A percentile compares a stretch with the other conserved stretches of the same genome.
Evolutionary conservation across 176 grass and related monocot genomes (phyloP).

Genomic region (Lolium rigidum): DNA sequence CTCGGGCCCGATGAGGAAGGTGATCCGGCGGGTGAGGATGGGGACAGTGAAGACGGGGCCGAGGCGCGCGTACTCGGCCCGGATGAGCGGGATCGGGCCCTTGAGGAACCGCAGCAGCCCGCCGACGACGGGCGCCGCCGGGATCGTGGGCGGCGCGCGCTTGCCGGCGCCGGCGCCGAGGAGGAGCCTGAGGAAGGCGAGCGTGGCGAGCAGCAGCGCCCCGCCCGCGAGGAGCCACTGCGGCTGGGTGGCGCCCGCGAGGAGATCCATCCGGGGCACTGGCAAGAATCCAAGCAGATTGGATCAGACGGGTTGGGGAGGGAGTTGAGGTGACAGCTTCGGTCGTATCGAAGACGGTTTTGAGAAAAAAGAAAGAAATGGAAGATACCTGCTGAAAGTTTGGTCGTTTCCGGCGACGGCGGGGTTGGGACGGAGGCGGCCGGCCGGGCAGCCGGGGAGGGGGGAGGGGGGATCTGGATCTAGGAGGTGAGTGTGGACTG

Average conservation of each 20-base stretch:
- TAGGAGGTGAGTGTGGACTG: conserved; percentile 18
- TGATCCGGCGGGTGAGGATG: conserved; percentile 68
- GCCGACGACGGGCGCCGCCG: conserved; percentile 62
- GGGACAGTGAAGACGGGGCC: conserved; percentile 85
- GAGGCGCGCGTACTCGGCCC: conserved; percentile 74
- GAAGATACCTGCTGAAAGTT: not conserved
- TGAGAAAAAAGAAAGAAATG: not conserved
- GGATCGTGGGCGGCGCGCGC: conserved; percentile 71
- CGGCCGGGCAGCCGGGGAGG: conserved; percentile 8
- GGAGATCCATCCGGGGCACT: conserved; percentile 66
- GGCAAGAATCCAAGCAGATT: not conserved
- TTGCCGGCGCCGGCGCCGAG: conserved; percentile 33
- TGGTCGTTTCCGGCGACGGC: not conserved
- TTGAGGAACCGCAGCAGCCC: conserved; percentile 76
- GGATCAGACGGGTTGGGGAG: not conserved
- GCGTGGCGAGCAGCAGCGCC: conserved; percentile 54
- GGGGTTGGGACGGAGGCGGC: not conserved
- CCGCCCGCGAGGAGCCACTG: conserved; percentile 51
- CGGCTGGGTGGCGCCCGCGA: conserved; percentile 42
- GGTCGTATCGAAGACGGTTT: conserved; percentile 23
- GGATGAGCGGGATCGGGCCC: conserved; percentile 85
- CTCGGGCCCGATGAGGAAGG: conserved; percentile 85
- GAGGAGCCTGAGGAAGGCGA: conserved; percentile 63
- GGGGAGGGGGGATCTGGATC: conserved; percentile 10
- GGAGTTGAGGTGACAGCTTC: not conserved